Conservation (phyloP, 108 stramenopile genomes). For the Cyclostephanos tholiformis region DNA sequence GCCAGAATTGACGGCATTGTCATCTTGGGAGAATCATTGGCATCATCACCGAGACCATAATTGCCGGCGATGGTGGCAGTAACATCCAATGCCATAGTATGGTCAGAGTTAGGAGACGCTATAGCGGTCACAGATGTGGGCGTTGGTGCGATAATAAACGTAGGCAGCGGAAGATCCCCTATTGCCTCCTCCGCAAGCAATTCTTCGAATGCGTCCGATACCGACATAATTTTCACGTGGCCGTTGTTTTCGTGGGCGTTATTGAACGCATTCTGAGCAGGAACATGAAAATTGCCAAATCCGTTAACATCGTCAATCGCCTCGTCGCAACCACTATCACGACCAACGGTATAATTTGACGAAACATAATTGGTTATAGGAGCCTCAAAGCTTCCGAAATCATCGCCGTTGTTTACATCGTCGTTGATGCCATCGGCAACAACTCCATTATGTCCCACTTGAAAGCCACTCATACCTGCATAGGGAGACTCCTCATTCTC, state of each 20-base stretch:
- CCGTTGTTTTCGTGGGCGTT: too few relatives aligned
- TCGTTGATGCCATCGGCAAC: not conserved
- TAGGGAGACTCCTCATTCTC: too few relatives aligned
- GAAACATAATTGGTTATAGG: not conserved
- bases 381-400: not conserved
- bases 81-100: not conserved
- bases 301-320: too few relatives aligned
- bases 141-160: not conserved
- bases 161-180: not conserved
- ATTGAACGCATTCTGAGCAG: too few relatives aligned
- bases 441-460: too few relatives aligned
- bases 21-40: not conserved
- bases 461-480: too few relatives aligned
- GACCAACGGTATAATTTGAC: too few relatives aligned
- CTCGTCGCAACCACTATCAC: too few relatives aligned
- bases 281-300: too few relatives aligned
- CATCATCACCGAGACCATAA: not conserved
- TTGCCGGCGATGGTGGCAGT: not conserved
- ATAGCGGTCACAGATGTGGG: not conserved
- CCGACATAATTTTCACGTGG: not conserved
- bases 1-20: not conserved
- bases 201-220: not conserved
- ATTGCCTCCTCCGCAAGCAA: not conserved
- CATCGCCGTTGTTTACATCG: not conserved
- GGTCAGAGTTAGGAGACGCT: not conserved